phyloP scores from a whole-genome alignment of 2,329 filamentous ascomycete species.

The Sodiomyces alkalinus region DNA sequence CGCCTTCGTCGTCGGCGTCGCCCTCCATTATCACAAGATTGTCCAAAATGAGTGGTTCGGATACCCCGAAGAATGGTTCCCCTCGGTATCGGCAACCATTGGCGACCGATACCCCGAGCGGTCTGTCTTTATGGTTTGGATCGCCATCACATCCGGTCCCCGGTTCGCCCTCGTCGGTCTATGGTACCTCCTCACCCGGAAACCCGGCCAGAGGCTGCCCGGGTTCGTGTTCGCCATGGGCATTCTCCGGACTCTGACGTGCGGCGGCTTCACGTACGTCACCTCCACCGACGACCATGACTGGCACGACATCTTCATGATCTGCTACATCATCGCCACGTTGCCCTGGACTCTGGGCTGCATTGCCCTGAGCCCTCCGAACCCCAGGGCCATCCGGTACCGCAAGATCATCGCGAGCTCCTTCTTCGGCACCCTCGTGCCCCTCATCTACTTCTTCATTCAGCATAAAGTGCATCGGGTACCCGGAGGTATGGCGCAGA shows the following conservation, averaged over 20 bases:
- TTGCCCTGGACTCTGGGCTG: slow-evolving; percentile 92
- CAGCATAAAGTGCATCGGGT: slow-evolving; percentile 96
- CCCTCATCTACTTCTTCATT: slow-evolving; percentile 92
- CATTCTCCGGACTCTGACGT: slow-evolving; percentile 78
- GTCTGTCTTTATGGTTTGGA: slow-evolving; percentile 94
- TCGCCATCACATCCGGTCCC: slow-evolving; percentile 88
- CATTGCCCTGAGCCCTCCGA: slow-evolving; percentile 72
- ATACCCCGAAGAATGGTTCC: slow-evolving; percentile 92
- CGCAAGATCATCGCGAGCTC: slow-evolving; percentile 67
- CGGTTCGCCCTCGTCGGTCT: slow-evolving; percentile 81
- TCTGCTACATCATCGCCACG: slow-evolving; percentile 87
- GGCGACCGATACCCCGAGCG: slow-evolving; percentile 94
- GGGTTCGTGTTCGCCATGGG: slow-evolving; percentile 70
- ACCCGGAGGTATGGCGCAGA: slow-evolving; percentile 57
- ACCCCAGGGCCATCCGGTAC: slow-evolving; percentile 70
- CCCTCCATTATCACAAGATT: slow-evolving; percentile 89
- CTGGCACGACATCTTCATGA: slow-evolving; percentile 99
- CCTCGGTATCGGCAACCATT: slow-evolving; percentile 90
- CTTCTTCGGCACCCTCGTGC: slow-evolving; percentile 85
- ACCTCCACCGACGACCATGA: slow-evolving; percentile 97
- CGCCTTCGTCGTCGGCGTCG: slow-evolving; percentile 65
- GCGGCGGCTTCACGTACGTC: slow-evolving; percentile 95
- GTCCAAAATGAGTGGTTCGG: slow-evolving; percentile 94
- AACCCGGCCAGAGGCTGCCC: slow-evolving; percentile 59
- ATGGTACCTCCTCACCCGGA: slow-evolving; percentile 80